Evolutionary conservation across 257 asterid species (phyloP).

Genomic region (Forsythia viridissima): DNA sequence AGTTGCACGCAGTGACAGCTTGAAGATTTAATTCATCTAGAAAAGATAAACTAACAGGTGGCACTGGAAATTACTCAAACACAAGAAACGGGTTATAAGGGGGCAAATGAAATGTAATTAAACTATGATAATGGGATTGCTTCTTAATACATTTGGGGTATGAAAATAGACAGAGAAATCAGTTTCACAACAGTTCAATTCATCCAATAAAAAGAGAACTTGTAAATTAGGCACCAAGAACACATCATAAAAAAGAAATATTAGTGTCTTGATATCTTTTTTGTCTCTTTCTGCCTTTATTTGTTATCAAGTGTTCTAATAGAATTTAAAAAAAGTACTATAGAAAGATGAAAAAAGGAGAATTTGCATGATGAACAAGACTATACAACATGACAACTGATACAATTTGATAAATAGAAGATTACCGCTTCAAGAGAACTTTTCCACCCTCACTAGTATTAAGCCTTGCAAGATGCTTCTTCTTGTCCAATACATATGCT

Average conservation of each 20-base stretch:
- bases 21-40: background rate
- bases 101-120: background rate
- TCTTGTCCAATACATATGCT: slow-evolving; percentile 90
- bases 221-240: background rate
- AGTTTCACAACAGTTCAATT: background rate
- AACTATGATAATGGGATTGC: background rate
- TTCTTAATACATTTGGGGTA: background rate
- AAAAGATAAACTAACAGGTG: background rate
- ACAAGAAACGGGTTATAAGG: background rate
- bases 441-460: slow-evolving; percentile 91
- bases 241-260: background rate
- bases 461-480: slow-evolving; percentile 89
- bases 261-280: background rate
- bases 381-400: background rate
- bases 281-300: background rate
- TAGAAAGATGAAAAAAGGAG: background rate
- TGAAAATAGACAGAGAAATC: background rate
- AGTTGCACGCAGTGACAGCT: background rate
- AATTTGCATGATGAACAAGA: background rate
- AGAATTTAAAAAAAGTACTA: background rate
- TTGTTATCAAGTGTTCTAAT: background rate
- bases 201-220: background rate
- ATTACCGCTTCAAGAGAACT: slow-evolving; percentile 89
- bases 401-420: slow-evolving; percentile 11
- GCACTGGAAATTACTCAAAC: background rate